Conservation (phyloP, 2,329 filamentous ascomycete species). For the Orbilia quercus region DNA sequence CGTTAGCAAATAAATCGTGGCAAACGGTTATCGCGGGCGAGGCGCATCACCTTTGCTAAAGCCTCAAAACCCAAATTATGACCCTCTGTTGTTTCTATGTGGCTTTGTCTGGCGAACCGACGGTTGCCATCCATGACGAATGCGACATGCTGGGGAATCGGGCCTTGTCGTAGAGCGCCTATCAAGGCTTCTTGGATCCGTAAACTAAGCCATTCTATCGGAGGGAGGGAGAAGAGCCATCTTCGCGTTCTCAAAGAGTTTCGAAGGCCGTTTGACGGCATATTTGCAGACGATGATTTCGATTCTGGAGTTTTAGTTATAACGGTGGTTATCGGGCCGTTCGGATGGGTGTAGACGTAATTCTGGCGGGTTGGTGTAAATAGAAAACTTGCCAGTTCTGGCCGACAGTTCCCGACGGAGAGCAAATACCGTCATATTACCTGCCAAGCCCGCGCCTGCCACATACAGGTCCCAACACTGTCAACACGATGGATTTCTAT, state of each 20-base stretch:
- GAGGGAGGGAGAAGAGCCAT: slow-evolving; percentile 88
- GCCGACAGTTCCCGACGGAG: too few relatives aligned
- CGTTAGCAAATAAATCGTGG: neutral
- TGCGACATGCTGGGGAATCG: slow-evolving; percentile 93
- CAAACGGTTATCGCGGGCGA: slow-evolving; percentile 31
- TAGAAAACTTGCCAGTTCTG: neutral
- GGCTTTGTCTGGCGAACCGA: slow-evolving; percentile 86
- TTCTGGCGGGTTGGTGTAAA: neutral
- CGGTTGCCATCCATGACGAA: slow-evolving; percentile 99
- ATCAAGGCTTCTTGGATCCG: slow-evolving; percentile 86
- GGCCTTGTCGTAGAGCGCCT: slow-evolving; percentile 86
- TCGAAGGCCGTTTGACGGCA: slow-evolving; percentile 50
- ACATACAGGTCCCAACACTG: too few relatives aligned
- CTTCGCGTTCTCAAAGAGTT: slow-evolving; percentile 62
- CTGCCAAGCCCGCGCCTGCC: too few relatives aligned
- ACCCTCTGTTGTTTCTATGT: slow-evolving; percentile 95
- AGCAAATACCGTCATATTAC: neutral
- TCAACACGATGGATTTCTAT: too few relatives aligned
- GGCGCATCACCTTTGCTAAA: slow-evolving; percentile 75
- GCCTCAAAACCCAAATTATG: slow-evolving; percentile 97
- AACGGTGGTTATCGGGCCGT: neutral
- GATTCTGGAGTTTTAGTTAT: neutral
- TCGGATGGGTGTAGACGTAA: neutral
- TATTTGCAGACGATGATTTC: neutral
- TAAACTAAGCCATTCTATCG: slow-evolving; percentile 86